Evolutionary conservation across 805 yeast genomes (phyloP).

Genomic region (Nakazawaea ambrosiae): DNA sequence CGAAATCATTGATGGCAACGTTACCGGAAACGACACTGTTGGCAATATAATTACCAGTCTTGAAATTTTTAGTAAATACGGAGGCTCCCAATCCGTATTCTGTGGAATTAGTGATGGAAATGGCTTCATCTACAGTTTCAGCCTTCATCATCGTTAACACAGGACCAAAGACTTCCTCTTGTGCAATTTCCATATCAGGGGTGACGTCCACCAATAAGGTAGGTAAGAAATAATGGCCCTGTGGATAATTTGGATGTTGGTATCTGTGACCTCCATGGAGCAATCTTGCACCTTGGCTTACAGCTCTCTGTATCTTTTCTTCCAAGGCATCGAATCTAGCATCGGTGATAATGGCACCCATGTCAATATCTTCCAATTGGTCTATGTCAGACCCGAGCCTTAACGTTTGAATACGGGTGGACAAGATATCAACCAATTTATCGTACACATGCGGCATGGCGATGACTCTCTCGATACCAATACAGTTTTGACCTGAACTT

Average conservation of each 20-base stretch:
- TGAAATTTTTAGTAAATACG: constrained; percentile 65
- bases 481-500: constrained; percentile 96
- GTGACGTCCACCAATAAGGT: constrained; percentile 82
- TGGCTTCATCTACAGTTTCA: constrained; percentile 53
- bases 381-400: constrained; percentile 90
- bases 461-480: constrained; percentile 92
- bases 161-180: constrained; percentile 93
- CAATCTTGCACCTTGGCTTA: constrained; percentile 71
- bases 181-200: constrained; percentile 70
- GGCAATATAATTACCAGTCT: constrained; percentile 56
- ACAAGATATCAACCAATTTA: constrained; percentile 46
- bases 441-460: constrained; percentile 69
- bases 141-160: constrained; percentile 77
- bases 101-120: constrained; percentile 73
- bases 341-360: constrained; percentile 92
- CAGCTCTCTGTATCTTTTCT: constrained; percentile 64
- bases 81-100: constrained; percentile 91
- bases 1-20: constrained; percentile 96
- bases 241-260: constrained; percentile 88
- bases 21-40: constrained; percentile 71
- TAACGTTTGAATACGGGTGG: constrained; percentile 49
- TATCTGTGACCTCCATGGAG: constrained; percentile 76
- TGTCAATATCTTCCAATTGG: constrained; percentile 82
- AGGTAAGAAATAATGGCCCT: constrained; percentile 91
- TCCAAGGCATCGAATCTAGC: constrained; percentile 67